phyloP scores from a whole-genome alignment of 352 stramenopile species.

The Phytophthora kernoviae region DNA sequence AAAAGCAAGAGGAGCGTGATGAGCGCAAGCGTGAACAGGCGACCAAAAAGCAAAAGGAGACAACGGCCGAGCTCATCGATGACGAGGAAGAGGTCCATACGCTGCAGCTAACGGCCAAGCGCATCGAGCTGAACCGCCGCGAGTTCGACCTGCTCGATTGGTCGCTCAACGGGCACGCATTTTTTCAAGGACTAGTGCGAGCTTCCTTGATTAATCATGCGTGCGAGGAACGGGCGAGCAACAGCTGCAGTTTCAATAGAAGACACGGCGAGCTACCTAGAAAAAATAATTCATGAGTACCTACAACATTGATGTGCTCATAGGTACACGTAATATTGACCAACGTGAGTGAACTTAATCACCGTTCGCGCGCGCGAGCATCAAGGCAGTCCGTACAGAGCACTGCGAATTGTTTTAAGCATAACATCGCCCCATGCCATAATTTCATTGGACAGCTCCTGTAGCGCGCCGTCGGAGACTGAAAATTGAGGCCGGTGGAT shows the following conservation, averaged over 20 bases:
- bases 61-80: constrained; percentile 82
- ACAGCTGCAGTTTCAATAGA: constrained; percentile 10
- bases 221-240: neutral
- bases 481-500: constrained; percentile 25
- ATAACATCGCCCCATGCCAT: constrained; percentile 30
- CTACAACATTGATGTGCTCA: no score
- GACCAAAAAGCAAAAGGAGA: constrained; percentile 82
- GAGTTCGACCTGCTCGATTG: constrained; percentile 92
- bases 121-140: constrained; percentile 85
- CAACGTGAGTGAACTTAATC: no score
- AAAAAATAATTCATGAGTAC: no score
- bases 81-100: constrained; percentile 89
- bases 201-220: neutral
- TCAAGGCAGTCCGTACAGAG: constrained; percentile 24
- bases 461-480: constrained; percentile 9
- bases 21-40: constrained; percentile 78
- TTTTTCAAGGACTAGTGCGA: constrained; percentile 91
- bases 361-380: no score
- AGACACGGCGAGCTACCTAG: constrained; percentile 9
- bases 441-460: constrained; percentile 20
- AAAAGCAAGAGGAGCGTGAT: constrained; percentile 86
- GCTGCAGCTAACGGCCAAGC: constrained; percentile 87
- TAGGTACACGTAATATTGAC: no score
- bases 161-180: constrained; percentile 91
- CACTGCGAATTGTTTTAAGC: constrained; percentile 23